These are phyloP conservation scores for Eucalyptus marginata DNA, from an alignment of 345 rosid genomes.

Conservation along the genomic window DNA sequence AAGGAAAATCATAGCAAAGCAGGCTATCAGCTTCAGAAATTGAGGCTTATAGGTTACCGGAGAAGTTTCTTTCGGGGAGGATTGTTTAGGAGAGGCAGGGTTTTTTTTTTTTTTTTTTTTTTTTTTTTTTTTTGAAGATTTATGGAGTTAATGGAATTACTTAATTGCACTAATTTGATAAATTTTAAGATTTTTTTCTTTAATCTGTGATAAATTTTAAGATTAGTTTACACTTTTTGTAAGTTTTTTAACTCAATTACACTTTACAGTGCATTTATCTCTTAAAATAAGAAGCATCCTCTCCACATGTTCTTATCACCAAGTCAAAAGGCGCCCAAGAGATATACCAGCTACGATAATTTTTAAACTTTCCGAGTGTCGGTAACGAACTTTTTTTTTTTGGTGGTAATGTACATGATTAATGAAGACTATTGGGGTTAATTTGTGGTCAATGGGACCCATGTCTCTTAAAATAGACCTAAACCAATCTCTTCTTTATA, in stretches of 20 bases:
- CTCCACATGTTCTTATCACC: background rate
- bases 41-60: no score
- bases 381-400: background rate
- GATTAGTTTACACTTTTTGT: no score
- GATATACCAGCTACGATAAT: background rate
- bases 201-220: fast-evolving
- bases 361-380: background rate
- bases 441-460: background rate
- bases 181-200: no score
- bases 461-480: background rate
- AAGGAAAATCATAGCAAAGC: no score
- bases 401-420: background rate
- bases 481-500: background rate
- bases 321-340: background rate
- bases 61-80: no score
- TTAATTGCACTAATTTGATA: no score
- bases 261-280: no score
- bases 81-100: no score
- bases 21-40: no score
- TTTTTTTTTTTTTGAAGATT: no score
- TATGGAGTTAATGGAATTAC: no score
- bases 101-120: no score
- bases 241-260: background rate
- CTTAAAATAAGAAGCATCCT: background rate
- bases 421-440: background rate